phyloP scores from a whole-genome alignment of 2,329 filamentous ascomycete species.

The Lasiodiplodia gonubiensis region DNA sequence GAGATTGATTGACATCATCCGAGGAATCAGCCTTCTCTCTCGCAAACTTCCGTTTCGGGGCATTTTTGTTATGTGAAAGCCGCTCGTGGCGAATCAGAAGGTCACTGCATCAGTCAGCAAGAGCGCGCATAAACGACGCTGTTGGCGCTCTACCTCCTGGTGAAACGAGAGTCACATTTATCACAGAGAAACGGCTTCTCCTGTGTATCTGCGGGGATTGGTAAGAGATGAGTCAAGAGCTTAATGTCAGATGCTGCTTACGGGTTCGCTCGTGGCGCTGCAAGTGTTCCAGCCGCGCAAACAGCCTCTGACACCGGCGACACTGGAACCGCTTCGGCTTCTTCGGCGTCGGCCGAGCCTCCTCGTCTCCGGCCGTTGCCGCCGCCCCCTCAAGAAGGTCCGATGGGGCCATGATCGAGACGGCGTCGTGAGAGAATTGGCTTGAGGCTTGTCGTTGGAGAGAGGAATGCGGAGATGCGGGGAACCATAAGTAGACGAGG shows the following conservation, averaged over 20 bases:
- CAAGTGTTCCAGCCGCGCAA: slow-evolving; percentile 49
- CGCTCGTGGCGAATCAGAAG: slow-evolving; percentile 50
- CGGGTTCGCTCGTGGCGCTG: slow-evolving; percentile 50
- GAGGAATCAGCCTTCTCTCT: slow-evolving; percentile 26
- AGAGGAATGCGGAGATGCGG: slow-evolving; percentile 23
- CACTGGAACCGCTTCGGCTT: slow-evolving; percentile 46
- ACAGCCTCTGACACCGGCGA: slow-evolving; percentile 40
- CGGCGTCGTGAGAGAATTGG: background rate
- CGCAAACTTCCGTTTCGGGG: background rate
- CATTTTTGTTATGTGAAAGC: slow-evolving; percentile 44
- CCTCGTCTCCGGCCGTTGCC: slow-evolving; percentile 31
- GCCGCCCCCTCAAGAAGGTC: slow-evolving; percentile 36
- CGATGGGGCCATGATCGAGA: background rate
- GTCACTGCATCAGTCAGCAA: slow-evolving; percentile 37
- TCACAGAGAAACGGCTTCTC: slow-evolving; percentile 50
- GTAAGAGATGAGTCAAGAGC: slow-evolving; percentile 30
- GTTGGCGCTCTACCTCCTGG: slow-evolving; percentile 44
- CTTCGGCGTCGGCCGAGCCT: slow-evolving; percentile 36
- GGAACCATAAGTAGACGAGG: slow-evolving; percentile 3
- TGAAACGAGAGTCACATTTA: slow-evolving; percentile 50
- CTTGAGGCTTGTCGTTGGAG: background rate
- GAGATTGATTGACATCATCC: slow-evolving; percentile 32
- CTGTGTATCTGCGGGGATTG: slow-evolving; percentile 42
- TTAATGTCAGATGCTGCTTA: slow-evolving; percentile 32
- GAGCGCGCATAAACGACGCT: no score